Conservation (phyloP, 805 yeast species). For the Yamadazyma scolyti region DNA sequence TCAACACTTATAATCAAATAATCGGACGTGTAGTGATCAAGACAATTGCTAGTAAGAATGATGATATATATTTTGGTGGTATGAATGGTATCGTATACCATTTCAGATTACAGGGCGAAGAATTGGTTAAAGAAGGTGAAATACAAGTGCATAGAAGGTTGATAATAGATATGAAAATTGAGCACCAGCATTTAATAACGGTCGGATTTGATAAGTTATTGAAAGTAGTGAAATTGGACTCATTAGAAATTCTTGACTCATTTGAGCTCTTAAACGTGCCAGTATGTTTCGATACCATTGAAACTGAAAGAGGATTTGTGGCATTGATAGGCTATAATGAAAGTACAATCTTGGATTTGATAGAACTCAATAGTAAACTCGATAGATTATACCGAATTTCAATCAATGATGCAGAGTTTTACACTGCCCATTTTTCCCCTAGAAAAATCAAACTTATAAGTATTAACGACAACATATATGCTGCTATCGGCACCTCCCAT, state of each 20-base stretch:
- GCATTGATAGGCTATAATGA: slow-evolving; percentile 59
- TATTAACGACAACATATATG: slow-evolving; percentile 26
- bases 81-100: slow-evolving; percentile 46
- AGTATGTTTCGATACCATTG: slow-evolving; percentile 43
- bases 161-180: slow-evolving; percentile 33
- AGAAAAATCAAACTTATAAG: slow-evolving; percentile 23
- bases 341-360: slow-evolving; percentile 48
- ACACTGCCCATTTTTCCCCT: slow-evolving; percentile 61
- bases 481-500: slow-evolving; percentile 73
- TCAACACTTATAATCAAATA: slow-evolving; percentile 15
- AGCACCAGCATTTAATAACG: slow-evolving; percentile 41
- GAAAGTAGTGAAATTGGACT: slow-evolving; percentile 15
- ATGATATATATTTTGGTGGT: slow-evolving; percentile 39
- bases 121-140: slow-evolving; percentile 10
- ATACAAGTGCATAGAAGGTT: slow-evolving; percentile 32
- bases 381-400: slow-evolving; percentile 47
- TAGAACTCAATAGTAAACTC: slow-evolving; percentile 13
- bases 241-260: slow-evolving; percentile 12
- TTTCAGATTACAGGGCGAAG: slow-evolving; percentile 4
- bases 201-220: slow-evolving; percentile 59
- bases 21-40: slow-evolving; percentile 27
- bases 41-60: slow-evolving; percentile 25
- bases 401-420: slow-evolving; percentile 70
- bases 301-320: slow-evolving; percentile 25
- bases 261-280: slow-evolving; percentile 48